Percentiles rank a stretch among this genome's conserved stretches.
Conservation (phyloP, 139 green algal genomes). For the Chlorella vulgaris region DNA sequence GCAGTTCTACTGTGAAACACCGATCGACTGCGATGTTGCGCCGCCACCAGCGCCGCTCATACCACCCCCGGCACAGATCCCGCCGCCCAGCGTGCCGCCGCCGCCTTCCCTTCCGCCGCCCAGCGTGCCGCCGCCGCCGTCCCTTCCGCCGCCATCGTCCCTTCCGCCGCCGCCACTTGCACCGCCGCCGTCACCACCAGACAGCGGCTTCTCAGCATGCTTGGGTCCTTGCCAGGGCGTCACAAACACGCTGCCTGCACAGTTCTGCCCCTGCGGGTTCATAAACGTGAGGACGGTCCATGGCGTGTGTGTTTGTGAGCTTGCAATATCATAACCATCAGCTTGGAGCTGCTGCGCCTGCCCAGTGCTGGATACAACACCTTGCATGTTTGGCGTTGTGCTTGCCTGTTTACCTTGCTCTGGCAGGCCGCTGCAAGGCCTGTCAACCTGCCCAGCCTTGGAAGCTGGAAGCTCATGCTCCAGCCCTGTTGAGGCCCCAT, state of each 20-base stretch:
- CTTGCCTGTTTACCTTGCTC: too few species aligned
- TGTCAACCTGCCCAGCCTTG: too few species aligned
- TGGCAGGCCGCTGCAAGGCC: too few species aligned
- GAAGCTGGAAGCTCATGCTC: too few species aligned
- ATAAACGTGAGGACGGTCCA: not conserved
- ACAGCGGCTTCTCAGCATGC: not conserved
- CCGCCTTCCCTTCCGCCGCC: not conserved
- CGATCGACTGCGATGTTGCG: not conserved
- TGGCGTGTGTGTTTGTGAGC: too few species aligned
- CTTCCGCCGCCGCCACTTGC: not conserved
- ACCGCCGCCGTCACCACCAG: not conserved
- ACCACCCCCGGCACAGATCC: not conserved
- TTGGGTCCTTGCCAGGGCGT: not conserved
- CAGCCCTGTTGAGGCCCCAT: too few species aligned
- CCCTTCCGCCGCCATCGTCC: not conserved
- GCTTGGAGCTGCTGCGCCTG: not conserved
- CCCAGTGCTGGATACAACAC: too few species aligned
- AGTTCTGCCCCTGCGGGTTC: not conserved
- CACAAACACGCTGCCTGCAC: not conserved
- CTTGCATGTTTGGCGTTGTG: too few species aligned
- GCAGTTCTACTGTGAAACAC: not conserved
- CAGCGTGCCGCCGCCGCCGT: not conserved
- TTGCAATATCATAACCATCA: not conserved
- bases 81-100: too few species aligned
- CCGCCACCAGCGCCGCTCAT: not conserved